phyloP scores from a whole-genome alignment of 176 grass and related monocot species.

The Carex kokanica region DNA sequence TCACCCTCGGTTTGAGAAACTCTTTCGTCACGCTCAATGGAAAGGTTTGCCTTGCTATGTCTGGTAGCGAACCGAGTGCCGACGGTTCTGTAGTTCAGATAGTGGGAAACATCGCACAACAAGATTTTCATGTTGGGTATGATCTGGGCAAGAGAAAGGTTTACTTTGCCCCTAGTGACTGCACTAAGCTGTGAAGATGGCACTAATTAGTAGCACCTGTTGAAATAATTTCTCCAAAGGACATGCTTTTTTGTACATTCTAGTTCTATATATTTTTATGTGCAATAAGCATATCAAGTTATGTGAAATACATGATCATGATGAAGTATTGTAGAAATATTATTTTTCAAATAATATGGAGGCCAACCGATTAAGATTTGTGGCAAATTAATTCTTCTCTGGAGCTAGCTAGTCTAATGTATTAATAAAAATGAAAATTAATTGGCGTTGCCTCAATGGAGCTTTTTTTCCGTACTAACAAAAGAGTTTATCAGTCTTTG shows the following conservation, averaged over 20 bases:
- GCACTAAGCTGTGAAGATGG: constrained; percentile 6
- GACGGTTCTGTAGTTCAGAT: background rate
- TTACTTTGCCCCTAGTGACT: constrained; percentile 11
- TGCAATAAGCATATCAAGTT: background rate
- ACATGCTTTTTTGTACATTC: background rate
- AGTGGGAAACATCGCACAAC: constrained; percentile 28
- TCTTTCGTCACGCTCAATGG: background rate
- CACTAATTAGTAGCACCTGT: background rate
- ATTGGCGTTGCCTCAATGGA: too few species aligned
- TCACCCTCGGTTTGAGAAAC: background rate
- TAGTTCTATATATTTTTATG: background rate
- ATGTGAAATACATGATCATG: background rate
- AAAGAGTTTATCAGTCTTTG: too few species aligned
- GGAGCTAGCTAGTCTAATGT: background rate
- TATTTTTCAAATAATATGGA: background rate
- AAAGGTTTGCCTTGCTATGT: constrained; percentile 15
- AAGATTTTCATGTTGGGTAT: constrained; percentile 27
- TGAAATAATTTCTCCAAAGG: background rate
- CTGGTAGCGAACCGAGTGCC: background rate
- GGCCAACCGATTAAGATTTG: background rate
- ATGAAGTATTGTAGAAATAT: background rate
- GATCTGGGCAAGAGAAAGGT: constrained; percentile 4
- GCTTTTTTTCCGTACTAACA: too few species aligned
- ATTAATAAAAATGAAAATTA: background rate
- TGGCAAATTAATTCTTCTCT: background rate